phyloP scores from a whole-genome alignment of 805 yeast species.

The Zygoascus flipseniorum region DNA sequence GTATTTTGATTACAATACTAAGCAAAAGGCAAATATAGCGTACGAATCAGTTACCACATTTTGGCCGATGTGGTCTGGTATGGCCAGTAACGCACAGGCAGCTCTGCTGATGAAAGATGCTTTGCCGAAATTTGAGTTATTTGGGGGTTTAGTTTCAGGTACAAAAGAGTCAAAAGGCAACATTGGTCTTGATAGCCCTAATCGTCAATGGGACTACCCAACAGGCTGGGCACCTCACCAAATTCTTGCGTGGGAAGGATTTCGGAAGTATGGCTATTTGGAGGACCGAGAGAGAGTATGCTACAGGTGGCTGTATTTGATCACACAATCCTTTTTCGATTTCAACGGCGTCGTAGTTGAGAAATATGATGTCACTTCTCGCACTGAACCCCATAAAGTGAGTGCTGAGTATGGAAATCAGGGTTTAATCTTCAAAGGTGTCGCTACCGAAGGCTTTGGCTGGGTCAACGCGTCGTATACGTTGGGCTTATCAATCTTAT shows the following conservation, averaged over 20 bases:
- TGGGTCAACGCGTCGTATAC: conserved; percentile 92
- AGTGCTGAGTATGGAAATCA: conserved; percentile 97
- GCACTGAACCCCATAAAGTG: conserved; percentile 80
- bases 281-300: conserved; percentile 61
- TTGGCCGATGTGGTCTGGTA: conserved; percentile 87
- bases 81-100: conserved; percentile 64
- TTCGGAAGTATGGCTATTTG: conserved; percentile 58
- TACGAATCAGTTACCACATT: conserved; percentile 85
- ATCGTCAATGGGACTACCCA: conserved; percentile 97
- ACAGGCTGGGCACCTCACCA: conserved; percentile 99
- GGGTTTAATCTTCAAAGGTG: conserved; percentile 87
- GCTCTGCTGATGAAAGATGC: conserved; percentile 45
- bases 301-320: conserved; percentile 82
- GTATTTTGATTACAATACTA: conserved; percentile 77
- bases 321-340: conserved; percentile 85
- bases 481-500: conserved; percentile 60
- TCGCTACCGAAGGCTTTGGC: conserved; percentile 93
- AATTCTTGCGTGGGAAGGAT: conserved; percentile 86
- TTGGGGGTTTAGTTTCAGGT: conserved; percentile 86
- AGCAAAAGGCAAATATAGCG: conserved; percentile 42
- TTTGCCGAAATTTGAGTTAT: conserved; percentile 64
- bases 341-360: conserved; percentile 93
- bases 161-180: conserved; percentile 67
- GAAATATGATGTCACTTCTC: conserved; percentile 82
- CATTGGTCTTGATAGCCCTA: conserved; percentile 62